Percentiles rank a stretch among this genome's conserved stretches.
These are phyloP conservation scores for Phaeotremella fagi DNA, from an alignment of 768 basidiomycete genomes.

Conservation along the genomic window DNA sequence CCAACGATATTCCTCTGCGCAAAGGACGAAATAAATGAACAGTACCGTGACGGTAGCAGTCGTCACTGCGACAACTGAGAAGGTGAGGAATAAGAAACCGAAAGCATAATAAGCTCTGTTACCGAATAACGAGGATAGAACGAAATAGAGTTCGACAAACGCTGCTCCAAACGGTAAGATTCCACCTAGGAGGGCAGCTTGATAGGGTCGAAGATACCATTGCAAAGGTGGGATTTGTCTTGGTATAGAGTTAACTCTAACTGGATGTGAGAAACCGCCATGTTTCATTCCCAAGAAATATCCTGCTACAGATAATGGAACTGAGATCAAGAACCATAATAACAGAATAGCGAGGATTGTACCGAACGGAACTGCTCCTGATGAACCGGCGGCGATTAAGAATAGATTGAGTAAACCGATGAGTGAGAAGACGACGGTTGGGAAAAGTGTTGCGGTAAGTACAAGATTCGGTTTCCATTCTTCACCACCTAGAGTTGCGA, in stretches of 20 bases:
- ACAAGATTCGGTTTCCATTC: slow-evolving; percentile 77
- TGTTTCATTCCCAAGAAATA: slow-evolving; percentile 80
- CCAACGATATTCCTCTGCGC: slow-evolving; percentile 96
- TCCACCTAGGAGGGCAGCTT: slow-evolving; percentile 74
- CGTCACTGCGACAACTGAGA: slow-evolving; percentile 73
- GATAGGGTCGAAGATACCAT: slow-evolving; percentile 76
- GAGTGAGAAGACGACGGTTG: slow-evolving; percentile 73
- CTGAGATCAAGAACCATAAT: slow-evolving; percentile 91
- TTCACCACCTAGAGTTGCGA: slow-evolving; percentile 70
- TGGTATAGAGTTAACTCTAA: slow-evolving; percentile 86
- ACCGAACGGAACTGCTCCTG: slow-evolving; percentile 95
- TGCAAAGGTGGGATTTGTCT: slow-evolving; percentile 89
- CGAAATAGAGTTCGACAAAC: slow-evolving; percentile 90
- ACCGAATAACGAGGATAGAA: slow-evolving; percentile 85
- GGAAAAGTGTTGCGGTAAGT: slow-evolving; percentile 79
- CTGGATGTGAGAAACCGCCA: slow-evolving; percentile 77
- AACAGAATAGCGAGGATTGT: slow-evolving; percentile 79
- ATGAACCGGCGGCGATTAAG: slow-evolving; percentile 75
- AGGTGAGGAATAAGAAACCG: slow-evolving; percentile 85
- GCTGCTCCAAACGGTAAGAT: slow-evolving; percentile 92
- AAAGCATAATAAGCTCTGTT: slow-evolving; percentile 72
- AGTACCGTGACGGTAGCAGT: slow-evolving; percentile 83
- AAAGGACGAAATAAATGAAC: slow-evolving; percentile 68
- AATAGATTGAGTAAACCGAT: slow-evolving; percentile 90
- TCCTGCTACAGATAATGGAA: slow-evolving; percentile 79